A percentile compares a stretch with the other conserved stretches of the same genome.
Evolutionary conservation across 2,329 filamentous ascomycete genomes (phyloP).

Genomic region (Xylaria sp.): DNA sequence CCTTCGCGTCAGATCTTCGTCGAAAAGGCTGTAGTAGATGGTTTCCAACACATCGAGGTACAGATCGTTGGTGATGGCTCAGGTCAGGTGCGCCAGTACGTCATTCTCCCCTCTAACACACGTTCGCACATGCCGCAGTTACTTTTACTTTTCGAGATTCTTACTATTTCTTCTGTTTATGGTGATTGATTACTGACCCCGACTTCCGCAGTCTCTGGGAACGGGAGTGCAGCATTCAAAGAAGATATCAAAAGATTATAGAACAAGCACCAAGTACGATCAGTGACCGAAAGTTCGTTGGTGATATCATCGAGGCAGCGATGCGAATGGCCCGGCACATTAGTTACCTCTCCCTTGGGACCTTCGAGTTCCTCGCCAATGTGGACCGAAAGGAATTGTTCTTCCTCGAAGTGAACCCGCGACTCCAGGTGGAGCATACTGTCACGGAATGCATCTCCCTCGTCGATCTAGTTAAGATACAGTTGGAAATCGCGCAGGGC

Average conservation of each 20-base stretch:
- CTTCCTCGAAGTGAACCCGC: constrained; percentile 64
- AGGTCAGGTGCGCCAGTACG: constrained; percentile 63
- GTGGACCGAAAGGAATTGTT: constrained; percentile 69
- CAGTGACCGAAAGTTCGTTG: constrained; percentile 56
- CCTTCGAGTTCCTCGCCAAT: constrained; percentile 69
- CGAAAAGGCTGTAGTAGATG: constrained; percentile 67
- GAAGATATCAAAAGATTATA: constrained; percentile 73
- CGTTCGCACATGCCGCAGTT: not conserved
- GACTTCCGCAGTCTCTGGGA: constrained; percentile 61
- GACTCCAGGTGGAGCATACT: constrained; percentile 81
- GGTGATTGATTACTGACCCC: not conserved
- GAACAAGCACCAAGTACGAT: constrained; percentile 67
- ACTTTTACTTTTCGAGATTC: not conserved
- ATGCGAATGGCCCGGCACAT: constrained; percentile 61
- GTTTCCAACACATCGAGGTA: constrained; percentile 65
- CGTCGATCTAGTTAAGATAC: constrained; percentile 34
- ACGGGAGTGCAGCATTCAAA: constrained; percentile 74
- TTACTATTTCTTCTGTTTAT: not conserved
- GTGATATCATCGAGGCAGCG: constrained; percentile 62
- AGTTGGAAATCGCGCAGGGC: constrained; percentile 34
- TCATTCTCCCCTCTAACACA: not conserved
- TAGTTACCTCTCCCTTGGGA: constrained; percentile 50
- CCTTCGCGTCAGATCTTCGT: constrained; percentile 67
- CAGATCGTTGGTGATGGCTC: constrained; percentile 69
- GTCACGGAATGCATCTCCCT: constrained; percentile 67